A percentile compares a stretch with the other conserved stretches of the same genome.
Evolutionary conservation across 805 yeast genomes (phyloP).

Genomic region (Candida boleticola): DNA sequence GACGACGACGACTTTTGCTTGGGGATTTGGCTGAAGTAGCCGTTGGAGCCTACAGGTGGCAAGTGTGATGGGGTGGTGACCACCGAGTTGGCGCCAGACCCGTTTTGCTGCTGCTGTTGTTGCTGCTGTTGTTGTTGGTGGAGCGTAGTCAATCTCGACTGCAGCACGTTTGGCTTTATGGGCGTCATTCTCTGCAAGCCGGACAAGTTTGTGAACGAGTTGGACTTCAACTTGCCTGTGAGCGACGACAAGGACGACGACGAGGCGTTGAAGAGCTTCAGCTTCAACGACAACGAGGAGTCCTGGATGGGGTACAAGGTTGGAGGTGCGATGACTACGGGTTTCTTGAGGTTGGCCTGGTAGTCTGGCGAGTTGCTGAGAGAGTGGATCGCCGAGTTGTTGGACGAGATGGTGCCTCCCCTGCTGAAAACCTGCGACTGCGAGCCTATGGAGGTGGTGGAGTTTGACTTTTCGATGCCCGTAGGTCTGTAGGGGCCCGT

Average conservation of each 20-base stretch:
- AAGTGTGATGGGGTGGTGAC: conserved; percentile 11
- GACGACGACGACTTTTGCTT: conserved; percentile 30
- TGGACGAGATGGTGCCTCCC: conserved; percentile 20
- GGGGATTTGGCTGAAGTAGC: conserved; percentile 19
- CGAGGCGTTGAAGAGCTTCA: conserved; percentile 14
- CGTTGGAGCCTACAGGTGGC: conserved; percentile 15
- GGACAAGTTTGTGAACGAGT: conserved; percentile 21
- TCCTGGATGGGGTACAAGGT: background rate
- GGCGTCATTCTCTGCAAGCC: conserved; percentile 45
- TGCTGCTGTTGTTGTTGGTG: conserved; percentile 6
- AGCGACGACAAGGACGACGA: conserved; percentile 19
- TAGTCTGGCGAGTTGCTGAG: conserved; percentile 36
- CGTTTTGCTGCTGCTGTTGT: no score
- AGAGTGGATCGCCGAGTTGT: conserved; percentile 25
- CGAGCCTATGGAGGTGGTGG: conserved; percentile 25
- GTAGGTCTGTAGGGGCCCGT: background rate
- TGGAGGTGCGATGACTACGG: background rate
- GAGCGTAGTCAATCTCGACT: background rate
- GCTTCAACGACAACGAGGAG: conserved; percentile 5
- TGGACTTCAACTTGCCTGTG: conserved; percentile 21
- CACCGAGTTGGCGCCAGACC: background rate
- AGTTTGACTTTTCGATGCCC: conserved; percentile 24
- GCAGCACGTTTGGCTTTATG: conserved; percentile 18
- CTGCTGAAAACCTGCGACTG: conserved; percentile 22
- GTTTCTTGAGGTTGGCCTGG: background rate